Conservation (phyloP, 345 rosid genomes). For the Pugionium dolabratum region DNA sequence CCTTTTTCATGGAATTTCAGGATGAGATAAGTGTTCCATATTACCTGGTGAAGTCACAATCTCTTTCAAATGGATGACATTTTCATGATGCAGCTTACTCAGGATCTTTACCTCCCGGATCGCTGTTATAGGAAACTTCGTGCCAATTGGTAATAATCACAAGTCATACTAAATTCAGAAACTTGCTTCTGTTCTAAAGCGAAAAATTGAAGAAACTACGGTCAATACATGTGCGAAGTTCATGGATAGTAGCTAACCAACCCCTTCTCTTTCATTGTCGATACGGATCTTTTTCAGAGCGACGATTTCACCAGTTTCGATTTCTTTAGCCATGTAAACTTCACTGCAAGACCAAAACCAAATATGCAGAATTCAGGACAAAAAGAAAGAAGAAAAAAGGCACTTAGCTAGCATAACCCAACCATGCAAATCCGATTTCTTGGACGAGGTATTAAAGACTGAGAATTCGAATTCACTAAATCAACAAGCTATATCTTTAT, state of each 20-base stretch:
- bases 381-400: neutral
- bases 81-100: constrained; percentile 57
- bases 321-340: constrained; percentile 96
- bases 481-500: neutral
- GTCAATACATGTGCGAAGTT: neutral
- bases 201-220: neutral
- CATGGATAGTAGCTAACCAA: constrained; percentile 34
- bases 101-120: constrained; percentile 58
- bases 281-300: constrained; percentile 95
- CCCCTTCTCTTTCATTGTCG: constrained; percentile 99
- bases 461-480: constrained; percentile 11
- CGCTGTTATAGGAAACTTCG: constrained; percentile 59
- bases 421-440: neutral
- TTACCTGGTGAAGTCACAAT: constrained; percentile 55
- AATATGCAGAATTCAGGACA: neutral
- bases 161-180: constrained; percentile 1
- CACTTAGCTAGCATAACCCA: neutral
- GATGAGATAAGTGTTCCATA: neutral
- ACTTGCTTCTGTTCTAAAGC: no score
- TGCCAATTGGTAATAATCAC: neutral
- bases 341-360: constrained; percentile 59
- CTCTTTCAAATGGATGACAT: constrained; percentile 57
- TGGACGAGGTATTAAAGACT: neutral
- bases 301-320: constrained; percentile 86
- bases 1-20: neutral